These are phyloP conservation scores for Malassezia sp. DNA, from an alignment of 1,284 basidiomycete species.

Conservation along the genomic window DNA sequence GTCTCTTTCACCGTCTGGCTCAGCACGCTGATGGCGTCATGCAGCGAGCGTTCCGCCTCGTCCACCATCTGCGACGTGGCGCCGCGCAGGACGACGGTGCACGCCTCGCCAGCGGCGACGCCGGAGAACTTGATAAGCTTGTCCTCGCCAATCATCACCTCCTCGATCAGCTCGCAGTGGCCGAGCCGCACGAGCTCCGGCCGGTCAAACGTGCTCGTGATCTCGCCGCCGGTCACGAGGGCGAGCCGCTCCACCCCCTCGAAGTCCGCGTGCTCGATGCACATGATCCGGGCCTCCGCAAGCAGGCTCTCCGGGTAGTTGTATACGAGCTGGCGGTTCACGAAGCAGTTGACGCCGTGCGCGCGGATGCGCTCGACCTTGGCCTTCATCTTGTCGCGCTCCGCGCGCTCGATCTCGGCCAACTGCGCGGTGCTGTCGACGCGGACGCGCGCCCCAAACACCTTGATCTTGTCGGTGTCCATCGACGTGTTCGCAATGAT, in stretches of 20 bases:
- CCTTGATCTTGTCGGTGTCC: slow-evolving; percentile 99
- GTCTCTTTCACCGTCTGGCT: slow-evolving; percentile 98
- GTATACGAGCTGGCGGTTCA: slow-evolving; percentile 97
- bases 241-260: slow-evolving; percentile 94
- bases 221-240: slow-evolving; percentile 94
- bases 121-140: slow-evolving; percentile 98
- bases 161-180: slow-evolving; percentile 85
- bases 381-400: slow-evolving; percentile 98
- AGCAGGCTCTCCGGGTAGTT: slow-evolving; percentile 95
- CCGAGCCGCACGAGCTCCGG: slow-evolving; percentile 90
- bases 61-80: slow-evolving; percentile 98
- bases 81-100: slow-evolving; percentile 91
- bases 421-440: slow-evolving; percentile 92
- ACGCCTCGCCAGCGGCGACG: slow-evolving; percentile 94
- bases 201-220: slow-evolving; percentile 85
- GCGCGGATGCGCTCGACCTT: slow-evolving; percentile 90
- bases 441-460: slow-evolving; percentile 90
- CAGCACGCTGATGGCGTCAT: slow-evolving; percentile 91
- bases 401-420: slow-evolving; percentile 91
- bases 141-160: slow-evolving; percentile 99
- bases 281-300: slow-evolving; percentile 84
- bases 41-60: slow-evolving; percentile 92
- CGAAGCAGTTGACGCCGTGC: slow-evolving; percentile 94
- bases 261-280: slow-evolving; percentile 97
- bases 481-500: slow-evolving; percentile 97